phyloP scores from a whole-genome alignment of 2,329 filamentous ascomycete species.

The Cytospora chrysosperma region DNA sequence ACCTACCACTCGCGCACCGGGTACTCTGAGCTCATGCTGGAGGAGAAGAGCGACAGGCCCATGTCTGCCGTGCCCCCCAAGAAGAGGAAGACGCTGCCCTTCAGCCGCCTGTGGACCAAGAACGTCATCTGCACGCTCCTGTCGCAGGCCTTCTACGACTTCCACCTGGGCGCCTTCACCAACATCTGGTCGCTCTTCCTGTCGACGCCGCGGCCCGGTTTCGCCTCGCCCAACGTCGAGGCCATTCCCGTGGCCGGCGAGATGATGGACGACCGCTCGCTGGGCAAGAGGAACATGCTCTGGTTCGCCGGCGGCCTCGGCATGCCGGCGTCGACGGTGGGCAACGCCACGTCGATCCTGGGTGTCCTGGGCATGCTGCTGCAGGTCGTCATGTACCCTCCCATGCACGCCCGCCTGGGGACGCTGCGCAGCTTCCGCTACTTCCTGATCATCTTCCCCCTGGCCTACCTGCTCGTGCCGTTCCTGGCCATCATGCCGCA shows the following conservation, averaged over 20 bases:
- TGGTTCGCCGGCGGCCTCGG: constrained; percentile 66
- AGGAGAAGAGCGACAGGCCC: constrained; percentile 21
- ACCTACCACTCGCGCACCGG: constrained; percentile 31
- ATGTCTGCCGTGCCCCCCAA: constrained; percentile 5
- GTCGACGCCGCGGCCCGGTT: constrained; percentile 57
- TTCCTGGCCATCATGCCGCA: constrained; percentile 64
- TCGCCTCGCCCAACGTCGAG: constrained; percentile 23
- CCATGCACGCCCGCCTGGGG: constrained; percentile 62
- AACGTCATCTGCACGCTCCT: constrained; percentile 55
- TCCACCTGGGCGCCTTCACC: constrained; percentile 69
- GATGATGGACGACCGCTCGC: constrained; percentile 31
- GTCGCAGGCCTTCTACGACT: constrained; percentile 66
- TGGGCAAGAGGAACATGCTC: constrained; percentile 40
- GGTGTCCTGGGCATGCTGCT: constrained; percentile 68
- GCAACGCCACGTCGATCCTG: constrained; percentile 67
- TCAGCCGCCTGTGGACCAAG: constrained; percentile 46
- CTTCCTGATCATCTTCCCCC: constrained; percentile 64
- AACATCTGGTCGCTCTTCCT: constrained; percentile 69
- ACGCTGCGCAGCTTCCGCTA: constrained; percentile 65
- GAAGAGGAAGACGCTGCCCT: constrained; percentile 31
- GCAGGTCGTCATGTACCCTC: constrained; percentile 68
- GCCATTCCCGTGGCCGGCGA: constrained; percentile 7
- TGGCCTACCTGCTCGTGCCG: constrained; percentile 66
- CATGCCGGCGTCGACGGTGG: constrained; percentile 65
- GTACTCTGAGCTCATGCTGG: constrained; percentile 32